These are phyloP conservation scores for Scheffersomyces illinoinensis DNA, from an alignment of 1,139 yeast genomes.

Conservation along the genomic window DNA sequence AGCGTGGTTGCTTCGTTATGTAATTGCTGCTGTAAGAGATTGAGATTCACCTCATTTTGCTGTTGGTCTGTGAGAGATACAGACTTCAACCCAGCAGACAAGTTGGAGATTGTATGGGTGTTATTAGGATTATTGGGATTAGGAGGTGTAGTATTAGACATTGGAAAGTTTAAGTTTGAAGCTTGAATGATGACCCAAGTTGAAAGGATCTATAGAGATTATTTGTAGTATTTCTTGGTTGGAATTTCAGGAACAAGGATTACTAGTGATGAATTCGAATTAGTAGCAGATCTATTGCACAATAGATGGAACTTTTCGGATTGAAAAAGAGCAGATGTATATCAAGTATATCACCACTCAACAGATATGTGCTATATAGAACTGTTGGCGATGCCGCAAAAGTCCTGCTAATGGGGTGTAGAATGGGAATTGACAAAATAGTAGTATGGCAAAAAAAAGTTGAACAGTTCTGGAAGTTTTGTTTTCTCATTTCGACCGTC, in stretches of 20 bases:
- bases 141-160: background rate
- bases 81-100: constrained; percentile 52
- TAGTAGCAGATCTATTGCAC: background rate
- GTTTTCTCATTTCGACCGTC: background rate
- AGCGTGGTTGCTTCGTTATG: constrained; percentile 38
- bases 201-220: background rate
- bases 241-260: background rate
- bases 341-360: background rate
- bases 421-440: background rate
- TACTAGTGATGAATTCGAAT: background rate
- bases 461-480: background rate
- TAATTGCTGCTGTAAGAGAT: constrained; percentile 43
- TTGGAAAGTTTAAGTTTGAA: background rate
- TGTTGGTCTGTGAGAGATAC: constrained; percentile 45
- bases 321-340: background rate
- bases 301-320: background rate
- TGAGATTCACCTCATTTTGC: constrained; percentile 42
- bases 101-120: constrained; percentile 38
- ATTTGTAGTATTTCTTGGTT: background rate
- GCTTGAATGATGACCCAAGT: background rate
- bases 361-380: background rate
- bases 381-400: background rate
- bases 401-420: background rate
- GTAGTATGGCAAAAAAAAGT: background rate
- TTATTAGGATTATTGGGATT: constrained; percentile 3